Evolutionary conservation across 2,329 filamentous ascomycete species (phyloP), one percentile per base, ranked within the genome.

Genomic region (Magnaporthiopsis rhizophila): DNA sequence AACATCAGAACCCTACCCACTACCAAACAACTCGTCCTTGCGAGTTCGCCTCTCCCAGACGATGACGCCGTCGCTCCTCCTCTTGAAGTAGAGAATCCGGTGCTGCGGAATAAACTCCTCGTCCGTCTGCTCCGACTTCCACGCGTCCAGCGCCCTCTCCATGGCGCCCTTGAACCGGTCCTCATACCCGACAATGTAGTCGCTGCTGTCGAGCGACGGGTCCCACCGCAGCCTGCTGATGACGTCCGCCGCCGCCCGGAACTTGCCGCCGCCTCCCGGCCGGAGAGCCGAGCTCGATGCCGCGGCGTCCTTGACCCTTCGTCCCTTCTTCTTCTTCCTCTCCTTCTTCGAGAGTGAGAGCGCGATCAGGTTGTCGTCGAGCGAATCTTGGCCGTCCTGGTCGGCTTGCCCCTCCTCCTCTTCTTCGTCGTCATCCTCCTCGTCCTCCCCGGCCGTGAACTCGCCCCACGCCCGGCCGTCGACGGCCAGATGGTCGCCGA

Each of bases 61-160:
- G n/a, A 82, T 72, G 5, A 70, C 71, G 0, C 77, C 78, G 65
- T 84, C 83, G 65, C 78, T 81, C 70, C 73, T 79, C 13, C 80
- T 77, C 72, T 80, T 84, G 69, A 88, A 88, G 71, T 86, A 87
- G 64, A 86, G 71, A 67, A 88, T 85, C 21, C 86, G 78, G 69
- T 88, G 85, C 73, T 87, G 83, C 8, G 86, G 86, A 64, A 89
- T 87, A 69, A 87, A 89, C 72, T 88, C 86, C 65, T 88, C 84
- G 67, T 88, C 82, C 38, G 85, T 87, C 72, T 84, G 81, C 69
- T 87, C 85, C 21, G 75, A 77, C 75, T 84, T 86, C 86, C 86
- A 88, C 36, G 77, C 74, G 62, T 80, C 80, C 6, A 87, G 72
- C 1, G 78, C 71, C 67, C 81, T 82, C 72, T 88, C 85, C 67